These are phyloP conservation scores for Zymoseptoria tritici DNA, from an alignment of 2,329 filamentous ascomycete genomes.

Conservation along the genomic window DNA sequence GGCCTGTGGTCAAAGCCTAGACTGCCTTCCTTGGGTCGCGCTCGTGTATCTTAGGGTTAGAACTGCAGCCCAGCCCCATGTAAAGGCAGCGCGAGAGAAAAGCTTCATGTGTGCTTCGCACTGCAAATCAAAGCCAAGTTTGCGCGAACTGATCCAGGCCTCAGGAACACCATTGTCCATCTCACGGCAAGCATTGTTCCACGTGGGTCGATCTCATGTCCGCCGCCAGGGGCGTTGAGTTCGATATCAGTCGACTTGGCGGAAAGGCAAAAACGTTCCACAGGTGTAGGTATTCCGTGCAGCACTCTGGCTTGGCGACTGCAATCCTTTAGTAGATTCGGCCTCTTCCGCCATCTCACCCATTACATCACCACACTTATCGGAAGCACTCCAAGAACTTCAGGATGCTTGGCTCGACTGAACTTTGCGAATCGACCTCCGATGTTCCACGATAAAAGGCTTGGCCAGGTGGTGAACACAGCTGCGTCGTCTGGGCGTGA, in stretches of 20 bases:
- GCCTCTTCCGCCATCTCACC: neutral
- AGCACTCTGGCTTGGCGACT: neutral
- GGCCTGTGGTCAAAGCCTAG: no score
- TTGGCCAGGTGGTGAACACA: neutral
- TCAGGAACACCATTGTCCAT: no score
- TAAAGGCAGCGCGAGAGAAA: no score
- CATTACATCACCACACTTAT: neutral
- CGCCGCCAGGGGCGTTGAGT: neutral
- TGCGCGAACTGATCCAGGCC: no score
- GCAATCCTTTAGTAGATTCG: neutral
- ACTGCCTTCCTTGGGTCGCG: no score
- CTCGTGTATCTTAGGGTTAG: no score
- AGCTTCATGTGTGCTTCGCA: no score
- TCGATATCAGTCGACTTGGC: neutral
- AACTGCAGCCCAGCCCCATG: no score
- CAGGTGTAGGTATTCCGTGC: neutral
- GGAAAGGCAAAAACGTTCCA: neutral
- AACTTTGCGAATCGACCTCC: neutral
- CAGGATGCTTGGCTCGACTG: neutral
- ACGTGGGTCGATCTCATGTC: neutral
- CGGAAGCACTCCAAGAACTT: neutral
- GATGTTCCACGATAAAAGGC: neutral
- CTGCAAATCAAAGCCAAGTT: no score
- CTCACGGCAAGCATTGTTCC: neutral
- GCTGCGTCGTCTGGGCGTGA: neutral